Evolutionary conservation across 2,329 filamentous ascomycete genomes (phyloP).

Genomic region (Pochonia chlamydosporia): DNA sequence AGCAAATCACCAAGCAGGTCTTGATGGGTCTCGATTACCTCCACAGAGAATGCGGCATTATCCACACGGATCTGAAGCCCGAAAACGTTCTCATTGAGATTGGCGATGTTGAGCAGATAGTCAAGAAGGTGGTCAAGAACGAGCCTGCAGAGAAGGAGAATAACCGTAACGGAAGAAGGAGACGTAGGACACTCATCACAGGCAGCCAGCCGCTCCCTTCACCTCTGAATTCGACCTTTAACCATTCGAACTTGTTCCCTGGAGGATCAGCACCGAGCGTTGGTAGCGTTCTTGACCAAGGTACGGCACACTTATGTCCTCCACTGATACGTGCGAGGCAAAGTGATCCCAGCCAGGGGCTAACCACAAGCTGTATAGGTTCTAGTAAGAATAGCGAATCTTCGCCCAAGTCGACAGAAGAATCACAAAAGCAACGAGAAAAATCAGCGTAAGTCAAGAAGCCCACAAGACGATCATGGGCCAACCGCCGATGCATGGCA

Average conservation of each 20-base stretch:
- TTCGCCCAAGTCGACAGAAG: conserved; percentile 49
- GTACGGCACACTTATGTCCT: conserved; percentile 45
- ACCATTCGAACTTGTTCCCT: conserved; percentile 65
- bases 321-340: no score
- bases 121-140: conserved; percentile 90
- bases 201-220: conserved; percentile 94
- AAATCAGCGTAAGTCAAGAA: conserved; percentile 74
- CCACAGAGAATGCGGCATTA: conserved; percentile 96
- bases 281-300: conserved; percentile 77
- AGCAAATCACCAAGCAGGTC: conserved; percentile 98
- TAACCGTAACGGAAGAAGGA: conserved; percentile 83
- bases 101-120: conserved; percentile 96
- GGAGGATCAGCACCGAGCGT: conserved; percentile 66
- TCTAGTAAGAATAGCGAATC: conserved; percentile 32
- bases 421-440: conserved; percentile 77
- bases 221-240: conserved; percentile 88
- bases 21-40: conserved; percentile 92
- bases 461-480: background rate
- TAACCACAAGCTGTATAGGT: conserved; percentile 15
- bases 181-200: conserved; percentile 89
- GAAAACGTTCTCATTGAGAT: conserved; percentile 99
- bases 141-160: conserved; percentile 73
- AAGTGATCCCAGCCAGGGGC: no score
- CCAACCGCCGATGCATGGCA: background rate
- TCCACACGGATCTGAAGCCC: conserved; percentile 95